Base-by-base conservation (phyloP, 148 eudicot genomes). In the Silene conica region DNA sequence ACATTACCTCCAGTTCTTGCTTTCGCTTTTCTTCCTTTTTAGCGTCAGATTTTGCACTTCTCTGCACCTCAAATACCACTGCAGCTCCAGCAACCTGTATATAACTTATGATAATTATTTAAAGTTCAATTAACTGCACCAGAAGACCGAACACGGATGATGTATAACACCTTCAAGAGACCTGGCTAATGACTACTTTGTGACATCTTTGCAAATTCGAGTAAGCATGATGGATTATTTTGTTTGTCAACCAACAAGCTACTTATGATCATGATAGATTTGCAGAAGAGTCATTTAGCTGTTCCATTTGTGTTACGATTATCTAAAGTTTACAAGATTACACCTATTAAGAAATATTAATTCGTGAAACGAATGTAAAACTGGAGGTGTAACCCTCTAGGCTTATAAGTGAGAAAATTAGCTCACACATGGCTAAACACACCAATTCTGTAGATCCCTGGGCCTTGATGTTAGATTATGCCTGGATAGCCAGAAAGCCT, bases 41-140 rank as follows among this genome's bases (percentile, higher is more conserved):
- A 60, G 97, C 98, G 74, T 93, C 96, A 74, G 93, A 86, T 69
- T 90, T 83, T 48, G 93, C 57, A 83, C 82, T 94, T 81, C 98
- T 91, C 74, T 94, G 96, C 79, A 88, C 95, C 83, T 94, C 98
- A 64, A 88, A 91, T 7, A 91, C 75, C 34, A 94, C 78, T 75
- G 91, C 90, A 67, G 82, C 96, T 59, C 87, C 95, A 67, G 88
- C 98, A 76, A 94, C 98, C 98, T 94, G 73, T 41, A 59, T 71
- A 72, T 65, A 70, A 52, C 65, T 67, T 73, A 19, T 9, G 8
- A 6, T 0, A 38, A 62, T 75, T 85, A 95, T 97, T 96, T 95
- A 93, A 73, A 92, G 10, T 77, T 90, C 96, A 38, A 38, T 38
- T 6, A 38, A 38, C 8, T 38, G 43, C 43, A 38, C 38, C n/a